Evolutionary conservation across 2,329 filamentous ascomycete species (phyloP), one percentile per base, ranked within the genome.

Genomic region (Cercospora sp.): DNA sequence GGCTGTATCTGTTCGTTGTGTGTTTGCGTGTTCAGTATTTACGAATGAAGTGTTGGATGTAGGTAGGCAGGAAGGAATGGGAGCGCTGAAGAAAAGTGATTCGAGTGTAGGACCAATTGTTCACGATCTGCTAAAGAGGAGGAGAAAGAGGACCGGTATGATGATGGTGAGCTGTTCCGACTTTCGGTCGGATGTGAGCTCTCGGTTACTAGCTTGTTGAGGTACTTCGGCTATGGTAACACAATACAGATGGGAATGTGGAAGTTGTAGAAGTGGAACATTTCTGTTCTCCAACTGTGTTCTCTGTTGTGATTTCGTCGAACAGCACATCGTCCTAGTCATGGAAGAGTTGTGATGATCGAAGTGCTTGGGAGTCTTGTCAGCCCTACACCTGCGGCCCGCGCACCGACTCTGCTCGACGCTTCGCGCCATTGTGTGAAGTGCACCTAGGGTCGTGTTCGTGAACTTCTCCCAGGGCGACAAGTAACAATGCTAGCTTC

Each of bases 171-270:
- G 53, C 26, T 58, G 26, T 58, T 58, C 53, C 53, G 53, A 58
- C 26, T 20, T 51, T 51, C 45, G 53, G 53, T 58, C 53, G 53
- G 53, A 58, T 58, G 53, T 28, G 53, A 58, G 53, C 53, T 58
- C 26, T 53, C 53, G 53, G 53, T 33, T 58, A 31, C 31, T 58
- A 20, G 16, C 26, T 33, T 53, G 26, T 30, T n/a, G 53, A 57
- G 53, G 16, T 58, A 58, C 53, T 30, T 31, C 53, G 53, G 53
- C 20, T 18, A 30, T 58, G 53, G 30, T 12, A 18, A n/a, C 53
- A 31, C 26, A 33, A 58, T 10, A 6, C 18, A 26, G 20, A 6
- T 23, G 5, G 12, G 5, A 51, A 5, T 51, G 45, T 51, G 20
- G 45, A 26, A 23, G 18, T 7, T 23, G 45, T 23, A 23, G 18